These are phyloP conservation scores for Leptographium wingfieldii DNA, from an alignment of 2,329 filamentous ascomycete species.

Conservation along the genomic window DNA sequence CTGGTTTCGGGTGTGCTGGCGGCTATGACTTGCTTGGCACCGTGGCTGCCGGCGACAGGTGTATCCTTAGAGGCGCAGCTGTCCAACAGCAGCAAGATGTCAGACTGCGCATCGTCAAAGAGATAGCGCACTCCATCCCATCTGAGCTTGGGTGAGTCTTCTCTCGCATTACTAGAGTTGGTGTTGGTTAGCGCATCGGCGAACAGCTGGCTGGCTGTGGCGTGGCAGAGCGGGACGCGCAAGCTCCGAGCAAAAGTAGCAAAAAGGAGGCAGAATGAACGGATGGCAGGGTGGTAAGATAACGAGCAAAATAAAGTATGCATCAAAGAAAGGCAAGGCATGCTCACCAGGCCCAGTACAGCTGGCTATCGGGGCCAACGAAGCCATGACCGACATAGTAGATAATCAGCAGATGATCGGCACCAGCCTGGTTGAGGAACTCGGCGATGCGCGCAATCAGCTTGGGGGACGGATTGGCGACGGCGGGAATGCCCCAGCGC, in stretches of 20 bases:
- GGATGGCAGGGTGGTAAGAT: not conserved
- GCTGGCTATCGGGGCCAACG: slow-evolving; percentile 43
- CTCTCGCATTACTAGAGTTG: slow-evolving; percentile 36
- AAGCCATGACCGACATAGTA: slow-evolving; percentile 53
- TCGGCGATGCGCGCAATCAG: slow-evolving; percentile 47
- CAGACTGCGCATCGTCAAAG: slow-evolving; percentile 49
- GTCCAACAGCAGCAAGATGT: slow-evolving; percentile 50
- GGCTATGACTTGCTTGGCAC: slow-evolving; percentile 50
- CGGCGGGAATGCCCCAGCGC: slow-evolving; percentile 47
- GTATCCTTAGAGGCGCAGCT: slow-evolving; percentile 44
- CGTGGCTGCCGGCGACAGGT: slow-evolving; percentile 36
- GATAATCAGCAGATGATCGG: slow-evolving; percentile 49
- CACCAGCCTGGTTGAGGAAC: slow-evolving; percentile 44
- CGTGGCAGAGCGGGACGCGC: not conserved
- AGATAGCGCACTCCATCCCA: slow-evolving; percentile 52
- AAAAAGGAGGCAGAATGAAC: not conserved
- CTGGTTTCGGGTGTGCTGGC: slow-evolving; percentile 42
- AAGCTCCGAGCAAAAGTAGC: not conserved
- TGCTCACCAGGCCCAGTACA: slow-evolving; percentile 56
- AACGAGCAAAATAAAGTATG: not conserved
- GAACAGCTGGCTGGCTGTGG: not conserved
- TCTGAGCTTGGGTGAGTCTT: slow-evolving; percentile 47
- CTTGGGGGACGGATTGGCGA: slow-evolving; percentile 46
- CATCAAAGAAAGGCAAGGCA: not conserved
- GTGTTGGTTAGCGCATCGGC: slow-evolving; percentile 13